phyloP scores from a whole-genome alignment of 179 eudicot species.

The Heliamphora pulchella region DNA sequence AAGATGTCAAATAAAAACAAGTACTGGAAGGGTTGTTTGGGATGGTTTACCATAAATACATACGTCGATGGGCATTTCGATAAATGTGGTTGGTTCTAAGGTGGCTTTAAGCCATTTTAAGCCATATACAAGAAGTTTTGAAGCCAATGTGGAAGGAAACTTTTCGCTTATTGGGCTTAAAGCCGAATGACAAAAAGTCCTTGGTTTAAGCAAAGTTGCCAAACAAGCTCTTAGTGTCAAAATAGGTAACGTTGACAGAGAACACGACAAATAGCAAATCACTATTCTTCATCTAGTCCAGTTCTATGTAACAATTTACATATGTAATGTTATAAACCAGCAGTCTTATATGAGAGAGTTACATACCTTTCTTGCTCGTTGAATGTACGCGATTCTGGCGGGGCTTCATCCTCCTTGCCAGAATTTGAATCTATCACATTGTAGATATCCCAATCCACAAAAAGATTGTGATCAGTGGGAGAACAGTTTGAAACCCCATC shows the following conservation, averaged over 20 bases:
- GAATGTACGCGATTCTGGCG: constrained; percentile 19
- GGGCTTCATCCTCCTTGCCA: constrained; percentile 20
- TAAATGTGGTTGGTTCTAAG: too few relatives aligned
- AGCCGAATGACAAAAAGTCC: too few relatives aligned
- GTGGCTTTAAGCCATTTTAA: too few relatives aligned
- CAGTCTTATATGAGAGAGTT: constrained; percentile 46
- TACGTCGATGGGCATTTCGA: too few relatives aligned
- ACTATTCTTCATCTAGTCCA: not conserved
- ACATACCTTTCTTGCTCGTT: constrained; percentile 23
- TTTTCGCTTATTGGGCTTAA: too few relatives aligned
- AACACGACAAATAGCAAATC: not conserved
- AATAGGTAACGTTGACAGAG: not conserved
- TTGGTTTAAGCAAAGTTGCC: too few relatives aligned
- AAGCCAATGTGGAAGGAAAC: too few relatives aligned
- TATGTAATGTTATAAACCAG: not conserved
- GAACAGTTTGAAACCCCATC: constrained; percentile 19
- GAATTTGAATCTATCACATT: constrained; percentile 24
- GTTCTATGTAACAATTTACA: constrained; percentile 16
- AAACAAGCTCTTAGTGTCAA: not conserved
- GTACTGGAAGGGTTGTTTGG: too few relatives aligned
- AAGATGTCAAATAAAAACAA: too few relatives aligned
- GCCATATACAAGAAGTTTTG: too few relatives aligned
- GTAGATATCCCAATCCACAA: constrained; percentile 30
- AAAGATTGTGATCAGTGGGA: constrained; percentile 18
- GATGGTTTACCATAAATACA: too few relatives aligned